Conservation (phyloP, 2,329 filamentous ascomycete genomes). For the Sphaceloma murrayae region DNA sequence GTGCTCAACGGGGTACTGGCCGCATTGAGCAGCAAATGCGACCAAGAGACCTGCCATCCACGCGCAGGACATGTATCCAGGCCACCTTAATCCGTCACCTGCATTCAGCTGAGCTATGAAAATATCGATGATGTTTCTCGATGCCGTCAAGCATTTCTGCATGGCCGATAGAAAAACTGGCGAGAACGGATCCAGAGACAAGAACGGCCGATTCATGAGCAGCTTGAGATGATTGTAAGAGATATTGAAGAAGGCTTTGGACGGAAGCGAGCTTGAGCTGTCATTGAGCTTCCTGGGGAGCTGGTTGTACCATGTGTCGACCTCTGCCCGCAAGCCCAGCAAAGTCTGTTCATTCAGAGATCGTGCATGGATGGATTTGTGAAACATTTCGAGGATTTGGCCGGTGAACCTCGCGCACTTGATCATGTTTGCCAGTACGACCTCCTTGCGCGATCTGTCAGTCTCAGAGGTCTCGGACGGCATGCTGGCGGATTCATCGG, state of each 20-base stretch:
- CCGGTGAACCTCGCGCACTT: constrained; percentile 22
- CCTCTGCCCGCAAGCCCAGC: constrained; percentile 22
- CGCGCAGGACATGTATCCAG: constrained; percentile 28
- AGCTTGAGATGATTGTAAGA: constrained; percentile 30
- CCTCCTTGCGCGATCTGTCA: constrained; percentile 19
- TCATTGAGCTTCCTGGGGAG: constrained; percentile 21
- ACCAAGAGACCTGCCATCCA: constrained; percentile 34
- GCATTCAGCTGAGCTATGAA: constrained; percentile 21
- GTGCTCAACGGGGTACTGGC: constrained; percentile 24
- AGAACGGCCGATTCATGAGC: constrained; percentile 29
- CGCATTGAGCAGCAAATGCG: constrained; percentile 29
- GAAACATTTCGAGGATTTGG: constrained; percentile 22
- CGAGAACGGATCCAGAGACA: constrained; percentile 27
- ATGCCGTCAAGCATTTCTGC: constrained; percentile 26
- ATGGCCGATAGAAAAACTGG: constrained; percentile 27
- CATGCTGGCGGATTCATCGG: neutral
- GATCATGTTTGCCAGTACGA: constrained; percentile 22
- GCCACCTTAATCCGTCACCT: constrained; percentile 26
- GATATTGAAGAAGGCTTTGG: constrained; percentile 26
- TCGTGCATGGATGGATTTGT: constrained; percentile 21
- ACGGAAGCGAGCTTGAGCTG: constrained; percentile 19
- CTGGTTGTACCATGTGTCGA: constrained; percentile 23
- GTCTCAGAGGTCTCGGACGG: constrained; percentile 20
- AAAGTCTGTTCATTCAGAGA: constrained; percentile 20
- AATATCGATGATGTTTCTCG: constrained; percentile 26